A percentile compares a stretch with the other conserved stretches of the same genome.
Evolutionary conservation across 2,329 filamentous ascomycete species (phyloP).

Genomic region (Rhynchosporium secalis): DNA sequence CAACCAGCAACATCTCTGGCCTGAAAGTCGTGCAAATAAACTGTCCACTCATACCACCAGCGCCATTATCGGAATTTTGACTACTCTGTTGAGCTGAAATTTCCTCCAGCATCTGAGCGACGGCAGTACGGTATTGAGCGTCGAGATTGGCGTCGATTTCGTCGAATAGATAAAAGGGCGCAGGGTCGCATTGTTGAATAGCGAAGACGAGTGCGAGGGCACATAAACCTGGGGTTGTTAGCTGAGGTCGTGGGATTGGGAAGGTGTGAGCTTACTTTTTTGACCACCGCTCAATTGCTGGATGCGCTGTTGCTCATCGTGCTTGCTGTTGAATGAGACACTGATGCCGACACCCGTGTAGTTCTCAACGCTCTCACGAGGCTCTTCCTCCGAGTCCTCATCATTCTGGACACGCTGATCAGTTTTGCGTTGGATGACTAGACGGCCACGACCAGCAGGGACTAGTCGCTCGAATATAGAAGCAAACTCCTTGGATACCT

Average conservation of each 20-base stretch:
- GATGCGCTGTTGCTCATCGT: constrained; percentile 97
- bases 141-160: constrained; percentile 98
- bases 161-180: constrained; percentile 98
- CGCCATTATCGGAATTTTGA: constrained; percentile 43
- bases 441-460: constrained; percentile 83
- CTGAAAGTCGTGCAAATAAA: constrained; percentile 99
- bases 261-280: constrained; percentile 69
- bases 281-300: constrained; percentile 96
- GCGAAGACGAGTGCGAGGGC: constrained; percentile 97
- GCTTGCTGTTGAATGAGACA: constrained; percentile 97
- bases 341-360: constrained; percentile 96
- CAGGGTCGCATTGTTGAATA: constrained; percentile 96
- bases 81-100: constrained; percentile 59
- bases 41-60: constrained; percentile 58
- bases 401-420: constrained; percentile 66
- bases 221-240: constrained; percentile 67
- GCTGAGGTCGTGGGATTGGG: constrained; percentile 11
- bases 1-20: constrained; percentile 91
- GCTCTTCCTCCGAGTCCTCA: constrained; percentile 70
- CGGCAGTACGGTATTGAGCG: constrained; percentile 94
- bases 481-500: constrained; percentile 91
- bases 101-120: constrained; percentile 82
- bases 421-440: constrained; percentile 89
- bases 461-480: constrained; percentile 94
- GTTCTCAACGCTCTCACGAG: constrained; percentile 78